Percentiles rank a stretch among this genome's conserved stretches.
Evolutionary conservation across 75 land plant species (phyloP).

Genomic region (Sequoia sempervirens): DNA sequence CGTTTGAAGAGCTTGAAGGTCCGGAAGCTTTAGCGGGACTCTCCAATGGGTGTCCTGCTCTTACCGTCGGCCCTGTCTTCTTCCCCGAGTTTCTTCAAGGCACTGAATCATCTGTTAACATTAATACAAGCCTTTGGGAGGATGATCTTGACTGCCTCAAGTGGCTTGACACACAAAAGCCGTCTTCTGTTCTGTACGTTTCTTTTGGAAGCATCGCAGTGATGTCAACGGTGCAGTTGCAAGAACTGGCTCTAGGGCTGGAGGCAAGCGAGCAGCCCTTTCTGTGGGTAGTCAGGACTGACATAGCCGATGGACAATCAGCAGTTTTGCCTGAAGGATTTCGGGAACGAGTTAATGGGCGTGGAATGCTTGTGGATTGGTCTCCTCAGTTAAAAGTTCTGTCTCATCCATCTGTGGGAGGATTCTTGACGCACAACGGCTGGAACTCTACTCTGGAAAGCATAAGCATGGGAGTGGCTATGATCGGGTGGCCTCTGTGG

Average conservation of each 20-base stretch:
- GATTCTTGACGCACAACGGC: slow-evolving; percentile 23
- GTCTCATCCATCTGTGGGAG: slow-evolving; percentile 18
- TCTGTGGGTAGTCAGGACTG: neutral
- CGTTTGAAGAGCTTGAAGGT: slow-evolving; percentile 9
- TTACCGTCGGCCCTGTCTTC: neutral
- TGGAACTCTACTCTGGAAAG: slow-evolving; percentile 30
- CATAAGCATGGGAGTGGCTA: slow-evolving; percentile 20
- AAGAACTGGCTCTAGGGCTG: slow-evolving; percentile 16
- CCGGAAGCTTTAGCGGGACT: neutral
- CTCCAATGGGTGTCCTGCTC: slow-evolving; percentile 4
- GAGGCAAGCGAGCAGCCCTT: slow-evolving; percentile 8
- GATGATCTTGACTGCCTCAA: slow-evolving; percentile 9
- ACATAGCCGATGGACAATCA: neutral
- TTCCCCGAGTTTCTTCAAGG: neutral
- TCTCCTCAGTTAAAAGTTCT: slow-evolving; percentile 19
- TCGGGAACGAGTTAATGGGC: neutral
- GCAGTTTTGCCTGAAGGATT: neutral
- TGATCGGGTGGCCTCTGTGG: slow-evolving; percentile 20
- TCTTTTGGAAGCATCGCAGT: slow-evolving; percentile 25
- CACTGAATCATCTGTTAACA: neutral
- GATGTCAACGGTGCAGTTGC: slow-evolving; percentile 11
- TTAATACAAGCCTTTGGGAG: slow-evolving; percentile 7
- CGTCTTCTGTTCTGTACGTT: slow-evolving; percentile 14
- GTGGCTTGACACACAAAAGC: slow-evolving; percentile 20
- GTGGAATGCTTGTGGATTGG: slow-evolving; percentile 5